Percentiles rank a stretch among this genome's conserved stretches.
Conservation (phyloP, 768 basidiomycete genomes). For the Tylopilus balloui region DNA sequence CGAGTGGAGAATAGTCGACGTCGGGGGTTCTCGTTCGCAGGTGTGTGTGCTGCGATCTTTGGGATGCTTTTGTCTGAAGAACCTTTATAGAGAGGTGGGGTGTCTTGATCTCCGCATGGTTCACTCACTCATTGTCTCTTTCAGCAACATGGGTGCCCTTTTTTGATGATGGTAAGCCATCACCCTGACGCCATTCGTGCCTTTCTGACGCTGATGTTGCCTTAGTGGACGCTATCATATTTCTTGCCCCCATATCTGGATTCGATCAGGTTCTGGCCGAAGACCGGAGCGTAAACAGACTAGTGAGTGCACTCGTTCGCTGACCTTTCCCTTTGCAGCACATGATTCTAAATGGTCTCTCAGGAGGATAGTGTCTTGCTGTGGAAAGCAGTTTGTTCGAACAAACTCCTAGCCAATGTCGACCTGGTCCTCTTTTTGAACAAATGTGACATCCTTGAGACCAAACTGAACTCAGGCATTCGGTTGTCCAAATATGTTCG, state of each 20-base stretch:
- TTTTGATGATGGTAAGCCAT: conserved; percentile 45
- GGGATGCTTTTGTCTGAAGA: conserved; percentile 3
- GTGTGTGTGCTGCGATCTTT: conserved; percentile 28
- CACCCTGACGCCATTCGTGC: neutral
- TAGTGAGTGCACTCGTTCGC: conserved; percentile 30
- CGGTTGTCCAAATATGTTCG: conserved; percentile 64
- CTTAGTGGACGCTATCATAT: conserved; percentile 47
- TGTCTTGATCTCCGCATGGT: neutral
- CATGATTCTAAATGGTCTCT: neutral
- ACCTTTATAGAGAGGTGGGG: conserved; percentile 33
- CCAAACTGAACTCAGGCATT: conserved; percentile 62
- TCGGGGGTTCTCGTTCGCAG: conserved; percentile 50
- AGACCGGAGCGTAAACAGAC: conserved; percentile 48
- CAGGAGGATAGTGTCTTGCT: conserved; percentile 75
- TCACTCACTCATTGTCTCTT: conserved; percentile 9
- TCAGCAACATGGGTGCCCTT: conserved; percentile 52
- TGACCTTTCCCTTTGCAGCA: neutral
- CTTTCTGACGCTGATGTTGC: neutral
- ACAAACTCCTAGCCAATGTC: conserved; percentile 64
- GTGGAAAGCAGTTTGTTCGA: conserved; percentile 70
- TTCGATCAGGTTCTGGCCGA: conserved; percentile 53
- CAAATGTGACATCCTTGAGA: conserved; percentile 71
- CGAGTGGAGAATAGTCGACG: conserved; percentile 53
- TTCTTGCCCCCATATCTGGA: conserved; percentile 55
- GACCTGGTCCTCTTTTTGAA: conserved; percentile 79